Evolutionary conservation across 257 asterid species (phyloP).

Genomic region (Agastache rugosa): DNA sequence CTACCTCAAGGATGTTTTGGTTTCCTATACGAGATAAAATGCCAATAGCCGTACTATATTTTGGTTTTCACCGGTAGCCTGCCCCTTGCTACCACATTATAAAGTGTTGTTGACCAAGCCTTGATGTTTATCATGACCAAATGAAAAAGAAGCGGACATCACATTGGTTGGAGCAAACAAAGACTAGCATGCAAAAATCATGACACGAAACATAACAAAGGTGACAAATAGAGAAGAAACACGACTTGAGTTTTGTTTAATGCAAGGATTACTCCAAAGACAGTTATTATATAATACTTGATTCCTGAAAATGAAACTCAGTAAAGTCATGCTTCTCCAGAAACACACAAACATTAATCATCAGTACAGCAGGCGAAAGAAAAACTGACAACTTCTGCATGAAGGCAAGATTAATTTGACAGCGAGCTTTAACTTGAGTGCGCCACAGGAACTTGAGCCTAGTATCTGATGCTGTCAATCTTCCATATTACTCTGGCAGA

Average conservation of each 20-base stretch:
- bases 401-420: slow-evolving; percentile 28
- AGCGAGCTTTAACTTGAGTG: slow-evolving; percentile 33
- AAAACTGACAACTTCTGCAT: slow-evolving; percentile 42
- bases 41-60: neutral
- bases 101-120: too few species aligned
- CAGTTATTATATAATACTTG: slow-evolving; percentile 7
- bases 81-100: neutral
- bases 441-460: slow-evolving; percentile 18
- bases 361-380: slow-evolving; percentile 35
- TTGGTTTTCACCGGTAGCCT: too few species aligned
- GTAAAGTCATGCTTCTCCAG: slow-evolving; percentile 37
- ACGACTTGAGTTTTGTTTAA: slow-evolving; percentile 4
- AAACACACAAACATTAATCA: slow-evolving; percentile 28
- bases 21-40: neutral
- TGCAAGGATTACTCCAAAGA: slow-evolving; percentile 13
- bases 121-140: neutral
- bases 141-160: neutral
- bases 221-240: neutral
- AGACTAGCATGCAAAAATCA: neutral
- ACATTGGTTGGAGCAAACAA: neutral
- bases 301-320: neutral
- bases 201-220: neutral
- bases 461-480: slow-evolving; percentile 34
- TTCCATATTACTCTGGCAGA: slow-evolving; percentile 23
- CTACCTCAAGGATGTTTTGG: neutral